Base-by-base conservation (phyloP, 148 eudicot species). In the Pharnaceum exiguum region DNA sequence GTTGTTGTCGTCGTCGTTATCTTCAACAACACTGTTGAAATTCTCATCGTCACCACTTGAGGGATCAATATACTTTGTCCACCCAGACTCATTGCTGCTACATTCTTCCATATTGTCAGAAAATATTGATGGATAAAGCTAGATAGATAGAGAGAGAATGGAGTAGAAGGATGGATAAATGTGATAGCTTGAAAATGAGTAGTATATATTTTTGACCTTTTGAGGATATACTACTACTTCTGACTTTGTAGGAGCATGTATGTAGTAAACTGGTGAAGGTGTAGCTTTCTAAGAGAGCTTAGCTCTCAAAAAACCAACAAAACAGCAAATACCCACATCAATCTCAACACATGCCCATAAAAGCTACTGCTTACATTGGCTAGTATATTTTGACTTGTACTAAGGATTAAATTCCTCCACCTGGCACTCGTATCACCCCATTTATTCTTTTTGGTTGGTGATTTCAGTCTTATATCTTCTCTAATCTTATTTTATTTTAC, bases 21-120 rank as follows among this genome's bases (percentile, higher is more conserved):
- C 46, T 13, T 55, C 58, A 47, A 53, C 37, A 27, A 31, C 57
- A 29, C 68, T 67, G 18, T 50, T 52, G 44, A 25, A 51, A 27
- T 15, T 26, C 1, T 63, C 54, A 26, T 69, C 31, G n/a, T 53
- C 61, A 54, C 59, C 62, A 17, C 39, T 51, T 6, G 72, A 64
- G 24, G 96, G 79, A 52, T 53, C 93, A 42, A 89, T 78, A 65
- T 89, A 89, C 54, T 66, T 82, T 5, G 93, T 89, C 96, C 96
- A 89, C 4, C 96, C 96, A 4, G 93, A 89, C 54, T 89, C 96
- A 33, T 68, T 82, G 74, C 93, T 80, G 72, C 77, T 73, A 43
- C 82, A 78, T 67, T 79, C 90, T 69, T 83, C 85, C 25, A 67
- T 56, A 25, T 43, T 65, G 21, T 57, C 70, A 60, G n/a, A n/a